These are phyloP conservation scores for Debaryomyces hansenii DNA, from an alignment of 805 yeast genomes.

Conservation along the genomic window DNA sequence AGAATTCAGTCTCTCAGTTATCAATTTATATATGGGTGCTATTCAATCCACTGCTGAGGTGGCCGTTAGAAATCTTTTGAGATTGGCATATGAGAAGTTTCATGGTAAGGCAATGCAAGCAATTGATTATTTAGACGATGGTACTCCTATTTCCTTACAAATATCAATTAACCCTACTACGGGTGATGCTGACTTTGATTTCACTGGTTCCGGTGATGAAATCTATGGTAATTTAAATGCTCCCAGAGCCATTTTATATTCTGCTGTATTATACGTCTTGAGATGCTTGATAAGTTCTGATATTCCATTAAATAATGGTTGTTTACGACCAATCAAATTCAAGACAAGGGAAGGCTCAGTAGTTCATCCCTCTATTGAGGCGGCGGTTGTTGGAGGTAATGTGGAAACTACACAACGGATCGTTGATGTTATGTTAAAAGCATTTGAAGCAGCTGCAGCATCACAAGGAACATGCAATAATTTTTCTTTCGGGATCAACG, in stretches of 20 bases:
- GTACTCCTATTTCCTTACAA: constrained; percentile 57
- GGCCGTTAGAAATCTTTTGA: constrained; percentile 22
- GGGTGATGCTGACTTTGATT: constrained; percentile 71
- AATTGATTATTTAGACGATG: constrained; percentile 72
- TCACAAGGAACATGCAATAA: constrained; percentile 93
- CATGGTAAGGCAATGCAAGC: constrained; percentile 41
- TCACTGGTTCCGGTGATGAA: constrained; percentile 77
- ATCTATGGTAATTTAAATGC: constrained; percentile 86
- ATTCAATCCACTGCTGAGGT: constrained; percentile 25
- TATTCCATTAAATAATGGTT: constrained; percentile 89
- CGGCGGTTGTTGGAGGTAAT: constrained; percentile 86
- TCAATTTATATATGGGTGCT: constrained; percentile 25
- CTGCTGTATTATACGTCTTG: constrained; percentile 81
- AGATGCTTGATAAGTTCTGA: constrained; percentile 78
- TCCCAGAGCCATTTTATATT: constrained; percentile 80
- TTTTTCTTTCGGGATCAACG: constrained; percentile 81
- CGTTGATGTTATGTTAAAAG: constrained; percentile 77
- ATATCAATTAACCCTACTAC: constrained; percentile 44
- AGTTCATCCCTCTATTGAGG: constrained; percentile 72
- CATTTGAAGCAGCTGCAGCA: constrained; percentile 82
- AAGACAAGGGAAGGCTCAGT: constrained; percentile 29
- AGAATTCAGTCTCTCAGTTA: constrained; percentile 52
- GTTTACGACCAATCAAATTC: constrained; percentile 71
- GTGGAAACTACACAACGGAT: constrained; percentile 89
- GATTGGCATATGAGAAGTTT: constrained; percentile 31